Percentiles rank a stretch among this genome's conserved stretches.
Evolutionary conservation across 306 rosid species (phyloP).

Genomic region (Lablab purpureus): DNA sequence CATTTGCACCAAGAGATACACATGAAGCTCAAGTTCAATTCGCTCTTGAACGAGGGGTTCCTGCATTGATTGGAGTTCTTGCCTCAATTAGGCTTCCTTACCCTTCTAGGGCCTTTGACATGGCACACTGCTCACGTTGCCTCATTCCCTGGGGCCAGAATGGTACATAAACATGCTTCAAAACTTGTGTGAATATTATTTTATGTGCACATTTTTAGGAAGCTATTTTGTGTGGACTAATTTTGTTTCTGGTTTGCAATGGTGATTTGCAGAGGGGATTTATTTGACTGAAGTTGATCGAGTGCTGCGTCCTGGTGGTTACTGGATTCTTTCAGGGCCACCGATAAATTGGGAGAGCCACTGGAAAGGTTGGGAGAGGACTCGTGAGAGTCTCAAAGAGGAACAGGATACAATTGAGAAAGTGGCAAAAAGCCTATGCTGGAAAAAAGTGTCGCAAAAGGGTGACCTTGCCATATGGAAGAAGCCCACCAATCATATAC

Average conservation of each 20-base stretch:
- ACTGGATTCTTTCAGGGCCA: slow-evolving; percentile 97
- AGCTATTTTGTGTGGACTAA: neutral
- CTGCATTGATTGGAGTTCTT: slow-evolving; percentile 88
- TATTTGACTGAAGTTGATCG: slow-evolving; percentile 88
- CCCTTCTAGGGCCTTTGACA: slow-evolving; percentile 94
- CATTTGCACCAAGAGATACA: slow-evolving; percentile 97
- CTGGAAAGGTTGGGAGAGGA: slow-evolving; percentile 90
- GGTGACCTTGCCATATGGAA: slow-evolving; percentile 92
- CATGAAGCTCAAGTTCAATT: slow-evolving; percentile 99
- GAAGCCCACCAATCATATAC: slow-evolving; percentile 82
- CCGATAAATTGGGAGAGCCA: slow-evolving; percentile 91
- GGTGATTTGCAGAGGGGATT: slow-evolving; percentile 70
- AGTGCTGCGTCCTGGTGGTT: slow-evolving; percentile 89
- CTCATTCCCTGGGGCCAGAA: slow-evolving; percentile 91
- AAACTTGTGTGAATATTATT: neutral
- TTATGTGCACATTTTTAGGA: neutral
- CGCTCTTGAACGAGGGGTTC: slow-evolving; percentile 97
- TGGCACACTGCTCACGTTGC: slow-evolving; percentile 99
- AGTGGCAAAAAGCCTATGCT: slow-evolving; percentile 85
- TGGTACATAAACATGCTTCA: slow-evolving; percentile 51
- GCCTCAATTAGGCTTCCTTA: slow-evolving; percentile 95
- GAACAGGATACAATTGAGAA: slow-evolving; percentile 79
- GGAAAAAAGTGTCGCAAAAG: slow-evolving; percentile 82
- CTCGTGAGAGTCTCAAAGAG: slow-evolving; percentile 62
- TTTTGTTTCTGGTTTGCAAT: neutral